Conservation (phyloP, 352 stramenopile species). For the Globisporangium splendens region DNA sequence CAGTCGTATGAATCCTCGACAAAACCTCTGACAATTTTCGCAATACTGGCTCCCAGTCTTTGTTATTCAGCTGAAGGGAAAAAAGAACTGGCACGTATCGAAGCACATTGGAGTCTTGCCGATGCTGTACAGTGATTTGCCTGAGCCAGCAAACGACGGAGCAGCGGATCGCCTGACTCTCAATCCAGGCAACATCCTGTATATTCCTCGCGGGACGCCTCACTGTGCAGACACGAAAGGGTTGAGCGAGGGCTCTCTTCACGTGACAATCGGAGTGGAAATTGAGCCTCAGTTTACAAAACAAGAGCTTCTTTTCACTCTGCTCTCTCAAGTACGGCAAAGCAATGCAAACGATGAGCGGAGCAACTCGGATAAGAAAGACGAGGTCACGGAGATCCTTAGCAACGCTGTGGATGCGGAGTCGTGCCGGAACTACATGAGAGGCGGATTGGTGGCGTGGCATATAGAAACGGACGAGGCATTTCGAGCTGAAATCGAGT, state of each 20-base stretch:
- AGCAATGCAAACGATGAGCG: not conserved
- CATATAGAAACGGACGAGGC: slow-evolving; percentile 13
- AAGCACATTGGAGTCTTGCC: slow-evolving; percentile 13
- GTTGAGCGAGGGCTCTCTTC: slow-evolving; percentile 23
- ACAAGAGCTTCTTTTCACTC: slow-evolving; percentile 5
- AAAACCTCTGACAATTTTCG: not conserved
- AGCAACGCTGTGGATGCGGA: not conserved
- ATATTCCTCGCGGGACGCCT: slow-evolving; percentile 28
- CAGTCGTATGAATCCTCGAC: not conserved
- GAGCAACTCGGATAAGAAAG: not conserved
- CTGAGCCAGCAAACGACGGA: not conserved
- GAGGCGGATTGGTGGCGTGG: slow-evolving; percentile 26
- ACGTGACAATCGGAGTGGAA: slow-evolving; percentile 33
- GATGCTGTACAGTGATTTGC: slow-evolving; percentile 20
- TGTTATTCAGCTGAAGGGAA: slow-evolving; percentile 26
- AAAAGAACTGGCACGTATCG: slow-evolving; percentile 25
- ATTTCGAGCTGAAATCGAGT: not conserved
- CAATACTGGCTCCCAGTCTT: slow-evolving; percentile 20
- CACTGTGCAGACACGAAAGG: slow-evolving; percentile 27
- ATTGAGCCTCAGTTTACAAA: slow-evolving; percentile 22
- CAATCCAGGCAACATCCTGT: slow-evolving; percentile 24
- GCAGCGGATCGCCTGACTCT: slow-evolving; percentile 11
- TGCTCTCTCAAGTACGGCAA: not conserved
- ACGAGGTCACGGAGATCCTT: not conserved
- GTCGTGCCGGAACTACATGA: not conserved